These are phyloP conservation scores for Pestalotiopsis sp. DNA, from an alignment of 2,329 filamentous ascomycete genomes.

Conservation along the genomic window DNA sequence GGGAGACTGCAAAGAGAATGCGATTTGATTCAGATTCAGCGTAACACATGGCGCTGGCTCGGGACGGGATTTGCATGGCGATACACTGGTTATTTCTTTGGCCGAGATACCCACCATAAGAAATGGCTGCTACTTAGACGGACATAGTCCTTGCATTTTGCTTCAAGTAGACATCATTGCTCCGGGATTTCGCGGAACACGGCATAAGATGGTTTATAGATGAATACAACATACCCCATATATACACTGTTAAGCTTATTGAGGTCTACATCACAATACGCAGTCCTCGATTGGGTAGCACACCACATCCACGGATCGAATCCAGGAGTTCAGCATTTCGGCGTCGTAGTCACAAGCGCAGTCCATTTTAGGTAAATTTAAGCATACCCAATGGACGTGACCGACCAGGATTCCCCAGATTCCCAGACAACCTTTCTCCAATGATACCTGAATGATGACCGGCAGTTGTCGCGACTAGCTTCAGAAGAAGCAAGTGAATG, in stretches of 20 bases:
- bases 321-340: no score
- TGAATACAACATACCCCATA: no score
- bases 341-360: no score
- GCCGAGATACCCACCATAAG: background rate
- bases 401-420: constrained; percentile 1
- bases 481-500: background rate
- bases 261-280: no score
- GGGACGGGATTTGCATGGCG: background rate
- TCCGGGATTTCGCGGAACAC: no score
- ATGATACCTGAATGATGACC: background rate
- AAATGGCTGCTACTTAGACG: background rate
- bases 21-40: background rate
- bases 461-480: background rate
- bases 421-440: background rate
- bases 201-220: no score
- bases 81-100: background rate
- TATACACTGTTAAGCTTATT: no score
- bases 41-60: background rate
- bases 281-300: no score
- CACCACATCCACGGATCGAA: no score
- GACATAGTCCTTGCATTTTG: no score
- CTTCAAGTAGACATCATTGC: no score
- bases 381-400: background rate
- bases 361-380: no score
- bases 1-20: constrained; percentile 11